Evolutionary conservation across 345 rosid species (phyloP), one percentile per base, ranked within the genome.

Genomic region (Odontarrhena argentea): DNA sequence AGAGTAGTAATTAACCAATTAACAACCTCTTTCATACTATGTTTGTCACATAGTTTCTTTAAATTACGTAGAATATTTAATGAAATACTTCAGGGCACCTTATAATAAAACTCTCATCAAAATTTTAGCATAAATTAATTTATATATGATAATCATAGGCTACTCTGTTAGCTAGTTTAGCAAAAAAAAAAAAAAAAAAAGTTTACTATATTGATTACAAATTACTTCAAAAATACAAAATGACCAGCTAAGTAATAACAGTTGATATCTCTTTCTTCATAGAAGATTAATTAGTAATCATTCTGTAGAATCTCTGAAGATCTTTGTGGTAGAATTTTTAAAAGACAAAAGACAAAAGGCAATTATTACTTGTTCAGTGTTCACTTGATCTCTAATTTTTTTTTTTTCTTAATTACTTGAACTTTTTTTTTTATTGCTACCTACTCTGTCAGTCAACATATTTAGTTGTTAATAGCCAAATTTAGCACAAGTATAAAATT

Each of bases 241-340:
- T 35, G 34, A 22, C 26, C 14, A 32, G n/a, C 5, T 8, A 25
- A 36, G 47, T 67, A 41, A 37, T 45, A 55, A 68, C 8, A 28
- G 51, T 49, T 49, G 51, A 22, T 58, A 69, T 12, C 3, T 12
- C 5, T 59, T 51, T 60, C 26, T 32, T 24, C 14, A 32, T n/a
- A 15, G 15, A 52, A 51, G 41, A 53, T 61, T 53, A 24, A 59
- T 59, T 32, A 53, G 68, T 54, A 70, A 61, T 70, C 56, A 70
- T 70, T 44, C 52, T 48, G 64, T 13, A 28, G 45, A 44, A 70
- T 70, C 74, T 62, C 53, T 14, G 43, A 9, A 70, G 74, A 70
- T 70, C 34, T 70, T 62, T 54, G 55, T 9, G 60, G 60, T 42
- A 22, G 37, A 43, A 9, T 58, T 26, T 3, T 3, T 3, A 32